Percentiles rank a stretch among this genome's conserved stretches.
Conservation (phyloP, 805 yeast genomes). For the Teunomyces gatunensis region DNA sequence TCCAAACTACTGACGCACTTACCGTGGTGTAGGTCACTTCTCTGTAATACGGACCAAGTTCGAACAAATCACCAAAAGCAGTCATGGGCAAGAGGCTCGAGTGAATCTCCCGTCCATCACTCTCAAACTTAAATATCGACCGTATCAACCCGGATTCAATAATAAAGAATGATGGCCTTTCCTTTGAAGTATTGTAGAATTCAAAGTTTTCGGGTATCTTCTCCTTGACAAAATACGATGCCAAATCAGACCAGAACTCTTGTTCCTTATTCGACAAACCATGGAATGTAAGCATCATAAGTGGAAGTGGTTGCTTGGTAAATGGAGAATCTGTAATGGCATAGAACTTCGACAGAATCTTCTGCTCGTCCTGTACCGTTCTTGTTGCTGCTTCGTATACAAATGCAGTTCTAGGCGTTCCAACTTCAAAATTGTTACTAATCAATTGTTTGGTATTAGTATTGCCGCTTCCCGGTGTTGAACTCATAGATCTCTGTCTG, state of each 20-base stretch:
- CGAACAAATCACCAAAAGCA: conserved; percentile 61
- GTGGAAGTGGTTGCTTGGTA: conserved; percentile 57
- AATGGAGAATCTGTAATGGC: conserved; percentile 33
- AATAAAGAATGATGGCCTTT: conserved; percentile 52
- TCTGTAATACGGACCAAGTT: conserved; percentile 34
- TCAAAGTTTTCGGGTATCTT: conserved; percentile 44
- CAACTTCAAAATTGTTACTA: conserved; percentile 26
- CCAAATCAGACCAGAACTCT: conserved; percentile 63
- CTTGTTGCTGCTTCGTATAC: conserved; percentile 52
- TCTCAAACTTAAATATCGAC: conserved; percentile 37
- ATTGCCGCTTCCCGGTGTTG: conserved; percentile 5
- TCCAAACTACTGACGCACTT: conserved; percentile 67
- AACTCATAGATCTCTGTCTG: conserved; percentile 7
- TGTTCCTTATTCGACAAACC: conserved; percentile 50
- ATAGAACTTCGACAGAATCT: conserved; percentile 47
- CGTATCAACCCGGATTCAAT: conserved; percentile 49
- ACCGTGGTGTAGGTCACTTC: conserved; percentile 54
- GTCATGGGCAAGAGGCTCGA: conserved; percentile 65
- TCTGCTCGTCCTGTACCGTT: conserved; percentile 42
- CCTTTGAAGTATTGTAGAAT: conserved; percentile 44
- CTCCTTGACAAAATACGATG: conserved; percentile 50
- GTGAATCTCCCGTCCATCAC: conserved; percentile 34
- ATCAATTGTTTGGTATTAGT: conserved; percentile 11
- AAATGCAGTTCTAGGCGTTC: conserved; percentile 55
- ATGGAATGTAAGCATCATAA: conserved; percentile 62